phyloP scores from a whole-genome alignment of 2,329 filamentous ascomycete species.

The Cadophora luteo-olivacea region DNA sequence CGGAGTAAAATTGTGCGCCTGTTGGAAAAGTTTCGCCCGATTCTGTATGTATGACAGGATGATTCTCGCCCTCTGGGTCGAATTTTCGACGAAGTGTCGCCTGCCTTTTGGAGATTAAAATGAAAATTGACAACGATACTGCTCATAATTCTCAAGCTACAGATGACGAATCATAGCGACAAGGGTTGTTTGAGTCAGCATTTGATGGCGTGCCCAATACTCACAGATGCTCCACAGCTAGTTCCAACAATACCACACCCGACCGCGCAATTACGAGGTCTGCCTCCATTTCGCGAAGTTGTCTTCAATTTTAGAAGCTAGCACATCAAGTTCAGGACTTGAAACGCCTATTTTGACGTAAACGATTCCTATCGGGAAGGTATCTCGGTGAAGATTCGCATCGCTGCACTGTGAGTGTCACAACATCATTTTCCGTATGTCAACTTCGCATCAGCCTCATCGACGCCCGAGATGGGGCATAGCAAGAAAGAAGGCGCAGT shows the following conservation, averaged over 20 bases:
- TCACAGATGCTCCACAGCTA: background rate
- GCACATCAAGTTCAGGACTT: background rate
- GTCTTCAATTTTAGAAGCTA: background rate
- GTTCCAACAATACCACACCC: background rate
- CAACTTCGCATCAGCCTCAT: background rate
- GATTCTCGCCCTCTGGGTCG: background rate
- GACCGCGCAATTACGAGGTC: background rate
- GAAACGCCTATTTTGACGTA: background rate
- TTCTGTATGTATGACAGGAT: background rate
- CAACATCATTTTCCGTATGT: background rate
- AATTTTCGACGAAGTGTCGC: background rate
- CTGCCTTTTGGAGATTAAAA: background rate
- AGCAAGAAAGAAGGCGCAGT: background rate
- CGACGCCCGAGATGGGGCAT: background rate
- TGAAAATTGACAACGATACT: background rate
- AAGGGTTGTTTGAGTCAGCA: background rate
- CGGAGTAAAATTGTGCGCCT: background rate
- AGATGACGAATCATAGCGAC: background rate
- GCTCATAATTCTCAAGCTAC: background rate
- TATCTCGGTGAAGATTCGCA: background rate
- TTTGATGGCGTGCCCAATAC: background rate
- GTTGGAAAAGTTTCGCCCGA: background rate
- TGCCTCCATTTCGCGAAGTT: background rate
- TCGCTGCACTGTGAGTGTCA: background rate
- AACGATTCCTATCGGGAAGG: background rate